Base-by-base conservation (phyloP, 768 basidiomycete species). In the Russula sp. region DNA sequence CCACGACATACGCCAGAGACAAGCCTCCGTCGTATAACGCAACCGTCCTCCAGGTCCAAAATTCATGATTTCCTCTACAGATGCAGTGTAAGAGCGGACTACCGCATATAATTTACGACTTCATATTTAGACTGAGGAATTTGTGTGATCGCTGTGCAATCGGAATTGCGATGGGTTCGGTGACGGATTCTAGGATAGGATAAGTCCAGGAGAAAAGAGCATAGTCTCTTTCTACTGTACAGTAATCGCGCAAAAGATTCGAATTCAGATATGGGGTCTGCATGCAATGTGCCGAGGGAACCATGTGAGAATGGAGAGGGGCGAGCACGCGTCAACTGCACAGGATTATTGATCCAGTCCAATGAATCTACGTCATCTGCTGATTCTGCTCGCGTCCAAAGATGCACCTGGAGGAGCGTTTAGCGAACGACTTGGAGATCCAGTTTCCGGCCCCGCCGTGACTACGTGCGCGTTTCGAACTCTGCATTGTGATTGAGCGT, bases 11-110 rank as follows among this genome's bases (percentile, higher is more conserved):
- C 40, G 24, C 36, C 48, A 57, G 54, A 36, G 55, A 61, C 36
- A 57, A 52, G 44, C 42, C 60, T 46, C 55, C 60, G 13, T n/a
- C 30, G 10, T 61, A 57, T 18, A 44, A 14, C 22, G 7, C 54
- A 36, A 20, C 40, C n/a, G 24, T 24, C n/a, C 42, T 44, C 18
- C 53, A 20, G 30, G 59, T 65, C 16, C 64, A 55, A 8, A 61
- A 65, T 42, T 1, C 38, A 10, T 65, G 50, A 61, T 28, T 3
- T n/a, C 20, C 34, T n/a, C 48, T 24, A 11, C 34, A 14, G 22
- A 18, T n/a, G 22, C 3, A 22, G 9, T n/a, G 20, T 46, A 22
- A n/a, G 3, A 1, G 9, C n/a, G 46, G 4, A 46, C 44, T 11
- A 10, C 10, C 11, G 5, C 9, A 14, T 48, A 48, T 49, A 13